Evolutionary conservation across 1,139 yeast species (phyloP), one percentile per base, ranked within the genome.

Genomic region (Saccharomycopsis phalli): DNA sequence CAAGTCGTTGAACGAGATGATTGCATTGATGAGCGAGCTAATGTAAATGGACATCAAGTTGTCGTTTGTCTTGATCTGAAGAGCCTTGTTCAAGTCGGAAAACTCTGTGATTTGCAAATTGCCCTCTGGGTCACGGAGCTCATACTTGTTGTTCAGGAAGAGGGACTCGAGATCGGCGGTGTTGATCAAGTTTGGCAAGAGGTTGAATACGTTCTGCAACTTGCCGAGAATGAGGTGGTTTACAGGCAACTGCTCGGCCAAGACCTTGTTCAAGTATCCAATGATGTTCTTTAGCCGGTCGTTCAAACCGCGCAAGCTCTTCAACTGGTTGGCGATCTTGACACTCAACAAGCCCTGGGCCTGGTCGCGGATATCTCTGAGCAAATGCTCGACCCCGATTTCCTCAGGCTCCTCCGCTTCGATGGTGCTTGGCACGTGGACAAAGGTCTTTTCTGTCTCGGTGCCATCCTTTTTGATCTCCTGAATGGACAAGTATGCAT

Each of bases 371-470:
- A 87, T 86, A 55, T 93, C 98, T 55, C 97, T 77, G 49, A 93
- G 66, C 48, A 93, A 65, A 57, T 93, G 99, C 59, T 93, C 99
- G 7, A 93, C 99, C 48, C 98, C 98, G 52, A 93, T 93, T 62
- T 93, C 99, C 62, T 93, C 98, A 2, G 98, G 98, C 59, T 93
- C 98, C 59, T 93, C 98, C 3, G 99, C 99, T 57, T 86, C 94
- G 49, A 93, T 87, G 25, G 76, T 69, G 11, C 95, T 83, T 11
- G 97, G 95, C 30, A 88, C 80, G 61, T 93, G 98, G 31, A 86
- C 76, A 65, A 91, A 91, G 1, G 97, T 88, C 62, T 80, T 80
- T 56, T 87, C 95, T 3, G 95, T 84, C 3, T 91, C 77, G 1
- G 95, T 75, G n/a, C 98, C 98, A 60, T 88, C 97, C 54, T 87